Conservation (phyloP, 331 rosid genomes). For the Ulmus americana region DNA sequence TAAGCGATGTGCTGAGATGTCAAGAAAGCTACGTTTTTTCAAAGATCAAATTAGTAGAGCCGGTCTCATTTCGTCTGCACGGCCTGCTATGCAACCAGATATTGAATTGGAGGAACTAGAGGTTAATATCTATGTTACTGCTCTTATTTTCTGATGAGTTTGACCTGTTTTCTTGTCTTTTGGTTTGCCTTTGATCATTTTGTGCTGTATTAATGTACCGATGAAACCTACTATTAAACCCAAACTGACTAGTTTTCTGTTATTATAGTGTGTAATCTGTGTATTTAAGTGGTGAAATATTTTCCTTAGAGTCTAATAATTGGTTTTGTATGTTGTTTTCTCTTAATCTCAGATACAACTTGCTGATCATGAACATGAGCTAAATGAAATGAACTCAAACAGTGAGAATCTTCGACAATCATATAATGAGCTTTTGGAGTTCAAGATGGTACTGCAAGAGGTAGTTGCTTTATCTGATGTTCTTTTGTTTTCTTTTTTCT, state of each 20-base stretch:
- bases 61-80: constrained; percentile 54
- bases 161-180: constrained; percentile 2
- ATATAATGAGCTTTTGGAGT: constrained; percentile 90
- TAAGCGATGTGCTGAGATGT: constrained; percentile 98
- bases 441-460: constrained; percentile 92
- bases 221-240: constrained; percentile 11
- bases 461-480: constrained; percentile 28
- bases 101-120: constrained; percentile 82
- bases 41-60: constrained; percentile 92
- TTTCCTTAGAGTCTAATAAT: constrained; percentile 32
- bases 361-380: constrained; percentile 93
- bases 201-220: constrained; percentile 14
- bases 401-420: constrained; percentile 84
- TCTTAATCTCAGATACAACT: constrained; percentile 59
- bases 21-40: constrained; percentile 85
- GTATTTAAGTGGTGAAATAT: constrained; percentile 11
- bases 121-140: constrained; percentile 42
- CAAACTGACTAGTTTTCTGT: constrained; percentile 3
- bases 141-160: constrained; percentile 8
- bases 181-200: constrained; percentile 21
- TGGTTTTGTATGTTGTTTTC: constrained; percentile 16
- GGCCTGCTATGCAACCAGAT: constrained; percentile 57
- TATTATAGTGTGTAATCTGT: background rate
- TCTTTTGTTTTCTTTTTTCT: background rate
- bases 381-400: constrained; percentile 83